Base-by-base conservation (phyloP, 257 asterid genomes). In the Rubia yunnanensis region DNA sequence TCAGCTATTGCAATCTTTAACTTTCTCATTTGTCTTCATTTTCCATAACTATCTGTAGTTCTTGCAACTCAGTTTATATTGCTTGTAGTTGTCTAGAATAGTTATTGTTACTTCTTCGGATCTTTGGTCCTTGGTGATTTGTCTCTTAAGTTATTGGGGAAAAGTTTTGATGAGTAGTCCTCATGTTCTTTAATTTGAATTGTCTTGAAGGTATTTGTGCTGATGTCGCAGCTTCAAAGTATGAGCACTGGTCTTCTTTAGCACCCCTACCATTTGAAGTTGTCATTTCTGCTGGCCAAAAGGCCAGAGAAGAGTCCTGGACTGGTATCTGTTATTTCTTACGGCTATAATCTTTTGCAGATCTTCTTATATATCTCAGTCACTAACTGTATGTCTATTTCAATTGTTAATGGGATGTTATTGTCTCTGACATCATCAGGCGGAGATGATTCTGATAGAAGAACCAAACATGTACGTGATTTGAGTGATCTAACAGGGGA, bases 201-300 rank as follows among this genome's bases (percentile, higher is more conserved):
- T 69, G 58, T 61, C 36, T 63, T 77, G 49, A 83, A 94, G 99
- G 95, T 68, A 85, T 94, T 71, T 94, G 96, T 76, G 92, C 91
- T 32, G 95, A 85, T 81, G 82, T 94, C 77, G 92, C 95, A 68
- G 83, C 73, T 64, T 30, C 88, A 67, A 94, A 94, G 84, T 72
- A 86, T 34, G 99, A 94, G 55, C 84, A 86, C 73, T 94, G 99
- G 99, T 90, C 98, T 53, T 86, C 98, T 73, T 84, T 90, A 58
- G 99, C 99, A 15, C 99, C 99, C 75, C 96, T 94, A 58, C 98
- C 99, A 67, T 91, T 85, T 73, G 99, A 94, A 84, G 85, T 94
- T 70, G 96, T 94, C 64, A 80, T 84, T 38, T 94, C 99, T 66
- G 96, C 99, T 65, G 98, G 99, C 28, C 95, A 94, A 82, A 94